Percentiles rank a stretch among this genome's conserved stretches.
phyloP scores from a whole-genome alignment of 768 basidiomycete species.

The Dioszegia crocea region DNA sequence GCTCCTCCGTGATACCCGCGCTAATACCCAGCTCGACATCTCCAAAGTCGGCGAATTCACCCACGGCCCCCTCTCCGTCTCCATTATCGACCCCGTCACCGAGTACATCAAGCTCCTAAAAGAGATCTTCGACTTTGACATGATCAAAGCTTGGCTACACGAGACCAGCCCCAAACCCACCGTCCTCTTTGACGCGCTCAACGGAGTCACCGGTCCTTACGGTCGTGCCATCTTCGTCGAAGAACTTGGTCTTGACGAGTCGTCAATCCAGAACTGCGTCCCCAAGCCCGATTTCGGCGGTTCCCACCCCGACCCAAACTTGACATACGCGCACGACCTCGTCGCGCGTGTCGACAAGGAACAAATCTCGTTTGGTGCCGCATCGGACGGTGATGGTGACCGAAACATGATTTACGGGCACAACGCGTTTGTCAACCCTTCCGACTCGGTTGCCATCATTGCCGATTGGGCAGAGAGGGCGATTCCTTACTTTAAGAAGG shows the following conservation, averaged over 20 bases:
- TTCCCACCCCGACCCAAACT: constrained; percentile 95
- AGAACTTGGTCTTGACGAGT: constrained; percentile 70
- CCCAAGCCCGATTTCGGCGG: constrained; percentile 95
- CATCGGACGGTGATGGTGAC: constrained; percentile 95
- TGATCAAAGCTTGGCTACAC: constrained; percentile 88
- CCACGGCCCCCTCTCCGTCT: constrained; percentile 77
- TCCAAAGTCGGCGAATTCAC: constrained; percentile 71
- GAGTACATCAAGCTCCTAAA: constrained; percentile 82
- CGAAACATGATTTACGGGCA: constrained; percentile 99
- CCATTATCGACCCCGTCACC: constrained; percentile 87
- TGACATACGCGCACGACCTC: constrained; percentile 91
- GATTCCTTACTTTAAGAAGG: constrained; percentile 54
- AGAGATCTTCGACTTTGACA: constrained; percentile 86
- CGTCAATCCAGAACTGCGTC: constrained; percentile 81
- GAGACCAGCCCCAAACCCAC: constrained; percentile 56
- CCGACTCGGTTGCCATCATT: constrained; percentile 96
- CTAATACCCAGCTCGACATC: constrained; percentile 64
- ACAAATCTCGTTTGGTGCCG: constrained; percentile 87
- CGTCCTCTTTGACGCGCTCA: constrained; percentile 90
- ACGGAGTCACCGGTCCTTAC: constrained; percentile 97
- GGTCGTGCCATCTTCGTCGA: constrained; percentile 81
- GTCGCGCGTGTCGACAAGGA: constrained; percentile 86
- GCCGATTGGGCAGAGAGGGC: constrained; percentile 74
- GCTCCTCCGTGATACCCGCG: too few species aligned
- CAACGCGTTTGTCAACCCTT: constrained; percentile 95